These are phyloP conservation scores for Pyricularia sp. DNA, from an alignment of 2,329 filamentous ascomycete species.

Conservation along the genomic window DNA sequence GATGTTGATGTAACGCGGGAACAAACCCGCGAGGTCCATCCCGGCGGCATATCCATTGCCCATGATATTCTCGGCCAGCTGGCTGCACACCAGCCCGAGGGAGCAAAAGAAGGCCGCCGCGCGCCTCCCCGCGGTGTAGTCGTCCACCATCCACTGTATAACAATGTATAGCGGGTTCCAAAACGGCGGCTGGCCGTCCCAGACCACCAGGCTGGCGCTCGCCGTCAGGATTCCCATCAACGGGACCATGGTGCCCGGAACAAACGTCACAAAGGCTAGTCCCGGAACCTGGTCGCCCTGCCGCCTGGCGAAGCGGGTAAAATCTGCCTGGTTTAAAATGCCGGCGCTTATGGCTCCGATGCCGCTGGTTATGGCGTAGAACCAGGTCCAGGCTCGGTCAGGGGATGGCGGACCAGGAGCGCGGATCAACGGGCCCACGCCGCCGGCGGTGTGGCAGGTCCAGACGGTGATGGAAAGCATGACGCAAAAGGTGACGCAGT, in stretches of 20 bases:
- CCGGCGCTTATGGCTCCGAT: conserved; percentile 31
- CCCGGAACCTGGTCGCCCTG: conserved; percentile 28
- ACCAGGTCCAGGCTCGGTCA: conserved; percentile 22
- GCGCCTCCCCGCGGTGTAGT: conserved; percentile 19
- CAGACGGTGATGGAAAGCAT: conserved; percentile 22
- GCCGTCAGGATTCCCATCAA: conserved; percentile 24
- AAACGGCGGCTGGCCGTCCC: conserved; percentile 12
- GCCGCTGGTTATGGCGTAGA: conserved; percentile 25
- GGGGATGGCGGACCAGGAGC: conserved; percentile 6
- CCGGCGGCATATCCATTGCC: conserved; percentile 36
- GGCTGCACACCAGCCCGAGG: conserved; percentile 27
- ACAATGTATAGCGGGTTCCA: conserved; percentile 30
- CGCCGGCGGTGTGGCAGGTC: conserved; percentile 18
- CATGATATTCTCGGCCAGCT: conserved; percentile 31
- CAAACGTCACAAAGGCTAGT: conserved; percentile 22
- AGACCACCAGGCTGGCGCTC: conserved; percentile 13
- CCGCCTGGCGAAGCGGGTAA: conserved; percentile 25
- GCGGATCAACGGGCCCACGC: conserved; percentile 16
- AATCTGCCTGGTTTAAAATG: conserved; percentile 31
- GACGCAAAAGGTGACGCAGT: conserved; percentile 16
- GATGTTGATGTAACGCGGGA: conserved; percentile 42
- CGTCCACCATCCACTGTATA: conserved; percentile 21
- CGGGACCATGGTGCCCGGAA: conserved; percentile 24
- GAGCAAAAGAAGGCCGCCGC: conserved; percentile 33
- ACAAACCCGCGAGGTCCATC: conserved; percentile 40